phyloP scores from a whole-genome alignment of 495 filamentous ascomycete species.

The Talaromyces stipitatus region DNA sequence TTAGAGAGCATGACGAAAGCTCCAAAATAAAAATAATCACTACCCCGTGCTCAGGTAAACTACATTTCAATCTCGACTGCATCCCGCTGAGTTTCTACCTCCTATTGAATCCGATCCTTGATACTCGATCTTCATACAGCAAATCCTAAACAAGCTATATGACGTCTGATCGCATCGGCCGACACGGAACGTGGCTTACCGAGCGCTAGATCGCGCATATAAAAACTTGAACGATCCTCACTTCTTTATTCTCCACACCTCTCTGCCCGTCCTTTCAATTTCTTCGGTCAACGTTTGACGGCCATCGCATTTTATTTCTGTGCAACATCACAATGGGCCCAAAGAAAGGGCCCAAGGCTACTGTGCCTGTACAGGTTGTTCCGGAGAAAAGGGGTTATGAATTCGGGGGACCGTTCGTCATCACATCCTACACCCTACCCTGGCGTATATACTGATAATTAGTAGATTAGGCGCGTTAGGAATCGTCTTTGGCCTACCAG shows the following conservation, averaged over 20 bases:
- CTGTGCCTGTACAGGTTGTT: conserved; percentile 17
- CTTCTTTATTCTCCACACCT: neutral
- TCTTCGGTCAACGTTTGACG: neutral
- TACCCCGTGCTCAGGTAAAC: neutral
- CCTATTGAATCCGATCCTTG: neutral
- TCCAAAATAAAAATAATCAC: neutral
- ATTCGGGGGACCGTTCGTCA: conserved; percentile 79
- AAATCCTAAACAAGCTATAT: neutral
- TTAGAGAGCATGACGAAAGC: neutral
- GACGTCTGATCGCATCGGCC: neutral
- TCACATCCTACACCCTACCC: neutral
- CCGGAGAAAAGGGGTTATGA: conserved; percentile 60
- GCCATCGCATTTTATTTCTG: no score
- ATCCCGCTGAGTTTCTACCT: no score
- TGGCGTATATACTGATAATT: conserved; percentile 14
- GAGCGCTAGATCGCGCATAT: neutral
- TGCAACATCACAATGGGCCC: conserved; percentile 3
- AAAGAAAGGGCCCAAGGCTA: conserved; percentile 5
- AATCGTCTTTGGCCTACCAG: conserved; percentile 69
- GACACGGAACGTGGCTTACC: conserved; percentile 2
- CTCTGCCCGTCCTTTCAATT: neutral
- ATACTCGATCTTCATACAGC: neutral
- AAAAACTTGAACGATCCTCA: neutral
- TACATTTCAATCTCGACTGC: neutral
- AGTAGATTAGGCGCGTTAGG: conserved; percentile 65